Evolutionary conservation across 192 early-diverging fungal species (phyloP).

Genomic region (Coemansia sp.): DNA sequence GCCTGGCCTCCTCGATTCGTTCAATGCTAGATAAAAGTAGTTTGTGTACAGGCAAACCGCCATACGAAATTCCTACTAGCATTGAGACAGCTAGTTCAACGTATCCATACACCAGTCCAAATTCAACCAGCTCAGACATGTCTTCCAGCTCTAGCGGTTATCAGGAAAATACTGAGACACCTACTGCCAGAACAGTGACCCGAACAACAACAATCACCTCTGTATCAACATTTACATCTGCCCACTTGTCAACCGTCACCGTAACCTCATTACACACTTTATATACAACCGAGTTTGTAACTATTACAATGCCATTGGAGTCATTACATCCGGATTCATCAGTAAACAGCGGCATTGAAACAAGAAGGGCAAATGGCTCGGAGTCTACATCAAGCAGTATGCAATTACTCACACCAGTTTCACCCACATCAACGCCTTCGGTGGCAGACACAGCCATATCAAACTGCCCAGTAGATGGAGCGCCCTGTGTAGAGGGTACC

Average conservation of each 20-base stretch:
- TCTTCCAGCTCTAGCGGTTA: neutral
- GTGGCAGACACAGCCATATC: neutral
- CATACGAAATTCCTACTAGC: neutral
- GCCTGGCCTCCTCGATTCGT: constrained; percentile 32
- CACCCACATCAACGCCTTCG: neutral
- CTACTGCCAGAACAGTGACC: constrained; percentile 17
- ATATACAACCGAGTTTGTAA: constrained; percentile 17
- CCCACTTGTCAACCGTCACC: constrained; percentile 12
- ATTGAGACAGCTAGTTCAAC: neutral
- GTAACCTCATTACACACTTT: constrained; percentile 18
- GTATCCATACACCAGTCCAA: neutral
- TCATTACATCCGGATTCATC: neutral
- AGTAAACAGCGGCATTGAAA: neutral
- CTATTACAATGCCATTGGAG: neutral
- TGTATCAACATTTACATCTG: constrained; percentile 34
- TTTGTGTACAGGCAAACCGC: constrained; percentile 10
- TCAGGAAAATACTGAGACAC: neutral
- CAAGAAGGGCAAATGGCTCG: neutral
- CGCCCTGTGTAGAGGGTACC: constrained; percentile 13
- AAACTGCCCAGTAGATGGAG: constrained; percentile 28
- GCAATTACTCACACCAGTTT: neutral
- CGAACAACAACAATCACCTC: constrained; percentile 34
- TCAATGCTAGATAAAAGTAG: constrained; percentile 22
- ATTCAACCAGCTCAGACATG: neutral
- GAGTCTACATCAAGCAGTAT: neutral